A percentile compares a stretch with the other conserved stretches of the same genome.
phyloP scores from a whole-genome alignment of 2,329 filamentous ascomycete genomes.

The Colletotrichum paranaense region DNA sequence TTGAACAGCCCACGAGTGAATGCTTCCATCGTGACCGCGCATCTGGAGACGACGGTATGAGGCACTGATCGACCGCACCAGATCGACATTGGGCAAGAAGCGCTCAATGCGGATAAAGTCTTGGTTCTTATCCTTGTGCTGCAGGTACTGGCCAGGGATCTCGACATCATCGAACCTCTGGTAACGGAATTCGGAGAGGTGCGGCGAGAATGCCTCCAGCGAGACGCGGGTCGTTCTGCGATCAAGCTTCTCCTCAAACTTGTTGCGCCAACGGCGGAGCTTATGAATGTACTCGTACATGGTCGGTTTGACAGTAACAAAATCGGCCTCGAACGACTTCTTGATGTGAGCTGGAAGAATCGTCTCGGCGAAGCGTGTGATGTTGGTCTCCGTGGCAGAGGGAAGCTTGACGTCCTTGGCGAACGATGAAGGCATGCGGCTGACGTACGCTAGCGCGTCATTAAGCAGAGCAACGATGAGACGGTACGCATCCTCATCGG shows the following conservation, averaged over 20 bases:
- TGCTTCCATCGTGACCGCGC: constrained; percentile 94
- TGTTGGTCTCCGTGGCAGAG: constrained; percentile 91
- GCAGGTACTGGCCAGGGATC: constrained; percentile 94
- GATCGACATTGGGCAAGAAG: constrained; percentile 93
- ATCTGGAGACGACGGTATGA: constrained; percentile 96
- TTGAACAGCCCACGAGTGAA: constrained; percentile 97
- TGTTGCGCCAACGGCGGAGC: constrained; percentile 93
- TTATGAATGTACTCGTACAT: constrained; percentile 99
- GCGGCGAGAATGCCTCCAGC: constrained; percentile 87
- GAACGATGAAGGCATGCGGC: constrained; percentile 86
- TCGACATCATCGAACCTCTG: constrained; percentile 99
- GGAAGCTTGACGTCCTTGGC: constrained; percentile 93
- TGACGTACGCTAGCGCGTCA: constrained; percentile 92
- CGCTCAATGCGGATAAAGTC: constrained; percentile 98
- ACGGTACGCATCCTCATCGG: constrained; percentile 96
- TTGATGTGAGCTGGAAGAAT: constrained; percentile 95
- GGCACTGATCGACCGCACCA: constrained; percentile 89
- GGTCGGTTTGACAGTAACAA: constrained; percentile 93
- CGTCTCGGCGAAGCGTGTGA: constrained; percentile 95
- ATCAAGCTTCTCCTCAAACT: constrained; percentile 97
- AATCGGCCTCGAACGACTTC: constrained; percentile 97
- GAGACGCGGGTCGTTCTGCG: constrained; percentile 78
- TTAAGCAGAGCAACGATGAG: constrained; percentile 98
- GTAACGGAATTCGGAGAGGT: constrained; percentile 96
- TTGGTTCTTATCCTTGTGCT: constrained; percentile 98